Conservation (phyloP, 2,329 filamentous ascomycete species). For the Arthroderma sp. region DNA sequence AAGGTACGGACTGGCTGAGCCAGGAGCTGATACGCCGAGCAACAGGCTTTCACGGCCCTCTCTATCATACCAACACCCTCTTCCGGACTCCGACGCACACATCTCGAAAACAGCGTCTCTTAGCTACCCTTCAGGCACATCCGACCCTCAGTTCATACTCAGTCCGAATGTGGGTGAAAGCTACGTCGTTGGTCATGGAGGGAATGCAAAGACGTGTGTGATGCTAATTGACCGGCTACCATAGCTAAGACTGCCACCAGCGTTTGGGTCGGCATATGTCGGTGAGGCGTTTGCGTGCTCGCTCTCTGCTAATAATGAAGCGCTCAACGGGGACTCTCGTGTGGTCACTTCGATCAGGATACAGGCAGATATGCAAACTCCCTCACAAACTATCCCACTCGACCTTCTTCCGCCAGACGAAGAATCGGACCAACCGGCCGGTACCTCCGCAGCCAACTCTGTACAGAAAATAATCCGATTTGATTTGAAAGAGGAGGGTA, state of each 20-base stretch:
- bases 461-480: conserved; percentile 73
- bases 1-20: background rate
- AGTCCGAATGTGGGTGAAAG: conserved; percentile 38
- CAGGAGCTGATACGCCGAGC: background rate
- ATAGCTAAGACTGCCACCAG: conserved; percentile 67
- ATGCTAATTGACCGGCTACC: background rate
- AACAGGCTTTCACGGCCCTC: conserved; percentile 61
- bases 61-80: conserved; percentile 35
- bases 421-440: conserved; percentile 36
- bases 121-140: conserved; percentile 50
- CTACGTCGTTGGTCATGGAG: conserved; percentile 1
- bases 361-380: conserved; percentile 90
- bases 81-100: conserved; percentile 36
- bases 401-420: conserved; percentile 40
- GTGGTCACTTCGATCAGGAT: conserved; percentile 66
- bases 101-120: conserved; percentile 56
- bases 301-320: conserved; percentile 88
- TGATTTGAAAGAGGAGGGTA: conserved; percentile 86
- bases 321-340: conserved; percentile 31
- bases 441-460: conserved; percentile 37
- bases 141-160: conserved; percentile 44
- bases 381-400: conserved; percentile 59
- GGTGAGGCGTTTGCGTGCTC: conserved; percentile 93
- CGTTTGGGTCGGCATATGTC: conserved; percentile 89
- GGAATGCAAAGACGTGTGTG: background rate